These are phyloP conservation scores for Hypoxylon rickii DNA, from an alignment of 495 filamentous ascomycete genomes.

Conservation along the genomic window DNA sequence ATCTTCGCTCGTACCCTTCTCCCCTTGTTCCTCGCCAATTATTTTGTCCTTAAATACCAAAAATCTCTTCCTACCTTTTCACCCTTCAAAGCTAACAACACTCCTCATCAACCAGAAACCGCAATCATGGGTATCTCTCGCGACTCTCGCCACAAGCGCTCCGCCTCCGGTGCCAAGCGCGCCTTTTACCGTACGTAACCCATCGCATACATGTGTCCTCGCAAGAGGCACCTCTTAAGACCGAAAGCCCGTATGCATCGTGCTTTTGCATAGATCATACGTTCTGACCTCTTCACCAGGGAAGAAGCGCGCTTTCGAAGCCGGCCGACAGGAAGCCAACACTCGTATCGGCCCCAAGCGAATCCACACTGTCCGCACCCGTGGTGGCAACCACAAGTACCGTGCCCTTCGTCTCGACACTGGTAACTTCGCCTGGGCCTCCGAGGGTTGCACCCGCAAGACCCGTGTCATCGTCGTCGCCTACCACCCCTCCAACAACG, in stretches of 20 bases:
- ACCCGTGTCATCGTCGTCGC: slow-evolving; percentile 96
- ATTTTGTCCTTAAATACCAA: not conserved
- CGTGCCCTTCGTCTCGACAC: slow-evolving; percentile 98
- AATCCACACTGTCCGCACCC: slow-evolving; percentile 97
- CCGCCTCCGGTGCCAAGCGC: slow-evolving; percentile 95
- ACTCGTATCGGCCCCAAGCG: slow-evolving; percentile 98
- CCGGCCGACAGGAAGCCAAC: slow-evolving; percentile 97
- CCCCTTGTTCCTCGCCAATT: not conserved
- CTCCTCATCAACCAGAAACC: slow-evolving; percentile 38
- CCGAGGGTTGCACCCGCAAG: slow-evolving; percentile 96
- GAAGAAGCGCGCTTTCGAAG: slow-evolving; percentile 97
- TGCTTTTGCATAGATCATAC: slow-evolving; percentile 48
- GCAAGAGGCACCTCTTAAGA: slow-evolving; percentile 28
- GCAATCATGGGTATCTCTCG: slow-evolving; percentile 97
- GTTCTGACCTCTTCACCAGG: slow-evolving; percentile 67
- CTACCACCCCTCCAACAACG: slow-evolving; percentile 99
- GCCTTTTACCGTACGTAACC: slow-evolving; percentile 78
- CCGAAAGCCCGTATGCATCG: slow-evolving; percentile 62
- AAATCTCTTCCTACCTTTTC: not conserved
- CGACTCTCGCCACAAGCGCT: slow-evolving; percentile 98
- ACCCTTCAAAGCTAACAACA: slow-evolving; percentile 25
- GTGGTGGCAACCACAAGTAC: slow-evolving; percentile 99
- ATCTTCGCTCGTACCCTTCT: too few species aligned
- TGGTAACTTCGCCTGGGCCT: slow-evolving; percentile 99
- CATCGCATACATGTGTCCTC: slow-evolving; percentile 28